Conservation (phyloP, 352 stramenopile species). For the Pythium guiyangense region DNA sequence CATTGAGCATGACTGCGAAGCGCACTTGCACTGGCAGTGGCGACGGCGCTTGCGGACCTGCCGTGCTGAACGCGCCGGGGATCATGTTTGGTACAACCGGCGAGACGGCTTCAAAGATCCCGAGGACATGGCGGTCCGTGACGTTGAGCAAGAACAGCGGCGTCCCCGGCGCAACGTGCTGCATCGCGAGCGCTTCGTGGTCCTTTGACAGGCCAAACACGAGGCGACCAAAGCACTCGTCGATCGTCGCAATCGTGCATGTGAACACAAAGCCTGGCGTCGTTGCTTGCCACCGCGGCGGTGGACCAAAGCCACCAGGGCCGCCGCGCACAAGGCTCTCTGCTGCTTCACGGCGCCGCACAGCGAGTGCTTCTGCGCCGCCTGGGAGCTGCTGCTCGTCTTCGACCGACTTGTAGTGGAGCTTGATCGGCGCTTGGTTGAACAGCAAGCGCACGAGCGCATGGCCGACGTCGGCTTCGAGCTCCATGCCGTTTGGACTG, state of each 20-base stretch:
- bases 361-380: conserved; percentile 69
- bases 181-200: conserved; percentile 55
- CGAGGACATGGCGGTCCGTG: conserved; percentile 78
- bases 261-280: conserved; percentile 77
- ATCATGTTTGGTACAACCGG: conserved; percentile 71
- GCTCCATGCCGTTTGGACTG: conserved; percentile 64
- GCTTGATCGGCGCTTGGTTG: conserved; percentile 75
- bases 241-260: conserved; percentile 75
- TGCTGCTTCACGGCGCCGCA: conserved; percentile 60
- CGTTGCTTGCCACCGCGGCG: conserved; percentile 36
- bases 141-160: conserved; percentile 86
- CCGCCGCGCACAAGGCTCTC: conserved; percentile 53
- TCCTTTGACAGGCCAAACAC: conserved; percentile 73
- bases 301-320: conserved; percentile 5
- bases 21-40: conserved; percentile 72
- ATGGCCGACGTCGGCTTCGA: conserved; percentile 65
- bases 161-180: conserved; percentile 67
- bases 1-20: conserved; percentile 67
- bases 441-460: conserved; percentile 72
- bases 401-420: conserved; percentile 82
- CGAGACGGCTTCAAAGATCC: conserved; percentile 81
- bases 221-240: conserved; percentile 86
- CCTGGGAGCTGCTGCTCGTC: conserved; percentile 71
- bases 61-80: conserved; percentile 68
- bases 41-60: conserved; percentile 38